Conservation (phyloP, 2,329 filamentous ascomycete genomes). For the Ambrosiella beaveri region DNA sequence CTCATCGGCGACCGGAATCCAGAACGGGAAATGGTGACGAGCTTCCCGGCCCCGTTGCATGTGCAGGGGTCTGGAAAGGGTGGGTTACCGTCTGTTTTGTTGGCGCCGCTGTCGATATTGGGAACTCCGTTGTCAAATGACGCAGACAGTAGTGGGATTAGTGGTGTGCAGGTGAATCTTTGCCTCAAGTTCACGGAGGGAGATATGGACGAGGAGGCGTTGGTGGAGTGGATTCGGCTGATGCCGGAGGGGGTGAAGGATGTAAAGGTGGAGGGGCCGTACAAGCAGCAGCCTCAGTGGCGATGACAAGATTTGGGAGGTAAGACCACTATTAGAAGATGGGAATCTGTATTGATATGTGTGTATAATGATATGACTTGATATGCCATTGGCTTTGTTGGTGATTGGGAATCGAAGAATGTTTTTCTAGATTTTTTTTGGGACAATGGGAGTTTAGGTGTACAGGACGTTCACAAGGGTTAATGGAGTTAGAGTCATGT, state of each 20-base stretch:
- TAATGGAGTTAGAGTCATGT: too few relatives aligned
- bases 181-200: slow-evolving; percentile 35
- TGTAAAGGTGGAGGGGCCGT: slow-evolving; percentile 36
- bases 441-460: too few relatives aligned
- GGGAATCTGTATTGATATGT: background rate
- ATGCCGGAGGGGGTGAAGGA: slow-evolving; percentile 41
- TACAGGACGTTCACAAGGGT: too few relatives aligned
- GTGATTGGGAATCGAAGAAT: background rate
- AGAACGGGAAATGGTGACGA: slow-evolving; percentile 30
- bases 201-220: slow-evolving; percentile 32
- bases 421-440: too few relatives aligned
- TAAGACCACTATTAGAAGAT: background rate
- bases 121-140: slow-evolving; percentile 20
- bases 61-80: slow-evolving; percentile 38
- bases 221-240: slow-evolving; percentile 40
- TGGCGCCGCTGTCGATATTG: slow-evolving; percentile 34
- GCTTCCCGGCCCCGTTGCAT: slow-evolving; percentile 36
- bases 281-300: slow-evolving; percentile 16
- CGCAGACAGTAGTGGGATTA: background rate
- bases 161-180: slow-evolving; percentile 26
- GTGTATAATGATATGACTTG: slow-evolving; percentile 2
- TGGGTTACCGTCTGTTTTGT: slow-evolving; percentile 36
- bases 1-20: slow-evolving; percentile 32
- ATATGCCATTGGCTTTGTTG: background rate
- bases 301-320: slow-evolving; percentile 5